Percentiles rank a stretch among this genome's conserved stretches.
Evolutionary conservation across 768 basidiomycete species (phyloP).

Genomic region (Xerocomus potaroensis): DNA sequence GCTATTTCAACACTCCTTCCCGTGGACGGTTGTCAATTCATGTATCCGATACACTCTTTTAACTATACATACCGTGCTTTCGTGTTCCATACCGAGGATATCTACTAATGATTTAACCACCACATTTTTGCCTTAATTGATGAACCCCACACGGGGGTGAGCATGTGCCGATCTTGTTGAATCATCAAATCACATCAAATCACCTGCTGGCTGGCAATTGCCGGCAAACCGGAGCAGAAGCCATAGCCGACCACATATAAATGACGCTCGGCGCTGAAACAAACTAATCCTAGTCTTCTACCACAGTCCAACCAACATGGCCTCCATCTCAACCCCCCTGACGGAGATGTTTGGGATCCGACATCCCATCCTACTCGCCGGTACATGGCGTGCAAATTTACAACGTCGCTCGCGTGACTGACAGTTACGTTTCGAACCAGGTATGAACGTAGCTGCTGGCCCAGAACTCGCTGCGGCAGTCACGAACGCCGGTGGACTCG

Average conservation of each 20-base stretch:
- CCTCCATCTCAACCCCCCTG: conserved; percentile 78
- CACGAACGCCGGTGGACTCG: conserved; percentile 89
- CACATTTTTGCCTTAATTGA: conserved; percentile 2
- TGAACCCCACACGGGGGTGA: not conserved
- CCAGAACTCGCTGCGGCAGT: conserved; percentile 91
- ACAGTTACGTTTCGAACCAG: conserved; percentile 23
- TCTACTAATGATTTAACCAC: conserved; percentile 15
- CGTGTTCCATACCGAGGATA: conserved; percentile 27
- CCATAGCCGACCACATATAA: conserved; percentile 1
- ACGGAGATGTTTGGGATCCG: conserved; percentile 86
- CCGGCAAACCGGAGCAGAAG: not conserved
- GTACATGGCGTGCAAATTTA: conserved; percentile 27
- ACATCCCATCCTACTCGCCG: conserved; percentile 85
- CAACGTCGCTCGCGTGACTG: conserved; percentile 35
- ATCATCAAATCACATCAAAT: too few species aligned
- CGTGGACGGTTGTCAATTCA: conserved; percentile 28
- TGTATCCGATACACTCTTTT: conserved; percentile 31
- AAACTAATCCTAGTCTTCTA: not conserved
- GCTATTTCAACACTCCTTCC: conserved; percentile 6
- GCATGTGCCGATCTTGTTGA: not conserved
- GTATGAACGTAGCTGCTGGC: conserved; percentile 66
- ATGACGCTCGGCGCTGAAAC: not conserved
- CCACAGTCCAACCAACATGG: conserved; percentile 14
- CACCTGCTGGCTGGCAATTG: not conserved
- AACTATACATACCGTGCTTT: conserved; percentile 18